Percentiles rank a stretch among this genome's conserved stretches.
These are phyloP conservation scores for Capronia coronata DNA, from an alignment of 2,329 filamentous ascomycete genomes.

Conservation along the genomic window DNA sequence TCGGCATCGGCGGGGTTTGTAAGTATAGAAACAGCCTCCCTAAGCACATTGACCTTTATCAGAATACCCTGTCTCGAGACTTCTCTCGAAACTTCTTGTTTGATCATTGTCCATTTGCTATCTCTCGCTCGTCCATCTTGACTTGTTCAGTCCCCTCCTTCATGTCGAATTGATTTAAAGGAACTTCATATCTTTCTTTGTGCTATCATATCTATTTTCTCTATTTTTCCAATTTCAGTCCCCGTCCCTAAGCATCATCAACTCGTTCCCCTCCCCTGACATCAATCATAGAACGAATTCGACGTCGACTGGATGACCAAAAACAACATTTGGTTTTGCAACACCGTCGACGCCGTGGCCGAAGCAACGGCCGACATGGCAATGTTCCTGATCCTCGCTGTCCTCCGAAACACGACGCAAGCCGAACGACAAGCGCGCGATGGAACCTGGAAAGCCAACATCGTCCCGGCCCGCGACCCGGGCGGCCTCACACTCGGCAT, in stretches of 20 bases:
- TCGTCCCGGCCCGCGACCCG: conserved; percentile 40
- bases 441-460: conserved; percentile 37
- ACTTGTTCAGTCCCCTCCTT: too few species aligned
- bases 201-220: too few species aligned
- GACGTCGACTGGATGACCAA: conserved; percentile 61
- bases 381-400: conserved; percentile 43
- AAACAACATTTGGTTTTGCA: conserved; percentile 49
- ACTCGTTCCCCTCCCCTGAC: neutral
- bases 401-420: conserved; percentile 42
- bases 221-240: neutral
- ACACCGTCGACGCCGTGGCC: conserved; percentile 48
- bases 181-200: too few species aligned
- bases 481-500: conserved; percentile 44
- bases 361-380: conserved; percentile 50
- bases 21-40: neutral
- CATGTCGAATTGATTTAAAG: too few species aligned
- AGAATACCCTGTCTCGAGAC: too few species aligned
- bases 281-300: conserved; percentile 51
- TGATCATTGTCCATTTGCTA: too few species aligned
- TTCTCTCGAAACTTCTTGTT: too few species aligned
- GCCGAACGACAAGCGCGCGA: conserved; percentile 36
- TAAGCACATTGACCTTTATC: too few species aligned
- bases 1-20: conserved; percentile 35
- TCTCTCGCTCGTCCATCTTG: too few species aligned
- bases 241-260: neutral